These are phyloP conservation scores for Hypholoma sublateritium DNA, from an alignment of 768 basidiomycete species.

Conservation along the genomic window DNA sequence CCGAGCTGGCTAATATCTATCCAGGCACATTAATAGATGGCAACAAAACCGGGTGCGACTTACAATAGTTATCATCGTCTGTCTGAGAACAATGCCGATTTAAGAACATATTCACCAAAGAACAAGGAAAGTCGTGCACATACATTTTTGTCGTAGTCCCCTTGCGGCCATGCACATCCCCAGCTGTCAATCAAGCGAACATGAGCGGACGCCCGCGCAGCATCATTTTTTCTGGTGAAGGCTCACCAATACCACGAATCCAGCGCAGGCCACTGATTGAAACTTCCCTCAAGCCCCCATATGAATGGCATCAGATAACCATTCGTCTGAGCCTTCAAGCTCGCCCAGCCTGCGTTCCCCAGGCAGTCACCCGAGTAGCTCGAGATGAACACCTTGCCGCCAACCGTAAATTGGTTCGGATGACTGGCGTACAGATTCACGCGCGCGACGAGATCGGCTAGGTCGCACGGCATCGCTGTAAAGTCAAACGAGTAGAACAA, in stretches of 20 bases:
- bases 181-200: constrained; percentile 32
- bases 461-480: constrained; percentile 47
- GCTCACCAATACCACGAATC: constrained; percentile 51
- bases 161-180: constrained; percentile 65
- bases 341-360: constrained; percentile 48
- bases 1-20: constrained; percentile 46
- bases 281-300: constrained; percentile 48
- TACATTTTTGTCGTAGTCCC: constrained; percentile 42
- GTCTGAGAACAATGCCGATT: constrained; percentile 25
- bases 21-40: neutral
- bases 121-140: constrained; percentile 10
- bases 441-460: constrained; percentile 38
- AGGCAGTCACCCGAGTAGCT: constrained; percentile 64
- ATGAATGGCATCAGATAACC: constrained; percentile 57
- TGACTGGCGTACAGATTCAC: constrained; percentile 48
- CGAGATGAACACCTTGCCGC: constrained; percentile 56
- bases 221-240: too few species aligned
- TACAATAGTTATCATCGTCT: constrained; percentile 50
- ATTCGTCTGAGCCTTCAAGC: constrained; percentile 44
- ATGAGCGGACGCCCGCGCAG: too few species aligned
- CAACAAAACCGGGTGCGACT: neutral
- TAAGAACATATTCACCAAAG: neutral
- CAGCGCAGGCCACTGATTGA: constrained; percentile 44
- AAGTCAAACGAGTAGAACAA: constrained; percentile 61
- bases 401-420: constrained; percentile 53